Percentiles rank a stretch among this genome's conserved stretches.
These are phyloP conservation scores for Sporothrix curviconia DNA, from an alignment of 2,329 filamentous ascomycete genomes.

Conservation along the genomic window DNA sequence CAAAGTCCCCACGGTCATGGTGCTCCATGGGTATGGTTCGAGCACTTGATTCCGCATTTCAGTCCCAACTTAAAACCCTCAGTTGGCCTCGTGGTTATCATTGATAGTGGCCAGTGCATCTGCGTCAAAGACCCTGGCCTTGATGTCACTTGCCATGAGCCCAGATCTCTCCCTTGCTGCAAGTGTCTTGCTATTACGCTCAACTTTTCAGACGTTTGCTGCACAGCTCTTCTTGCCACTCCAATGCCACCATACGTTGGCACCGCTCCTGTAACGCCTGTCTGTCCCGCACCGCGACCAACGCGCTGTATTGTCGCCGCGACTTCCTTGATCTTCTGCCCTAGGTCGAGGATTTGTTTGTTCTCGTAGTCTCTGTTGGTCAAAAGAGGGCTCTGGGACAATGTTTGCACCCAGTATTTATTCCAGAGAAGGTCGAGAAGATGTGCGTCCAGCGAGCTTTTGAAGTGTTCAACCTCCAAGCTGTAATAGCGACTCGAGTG, in stretches of 20 bases:
- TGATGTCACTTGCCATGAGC: conserved; percentile 55
- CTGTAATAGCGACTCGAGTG: conserved; percentile 87
- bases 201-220: conserved; percentile 51
- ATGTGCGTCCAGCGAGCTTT: conserved; percentile 81
- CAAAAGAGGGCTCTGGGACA: conserved; percentile 83
- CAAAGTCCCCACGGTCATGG: too few relatives aligned
- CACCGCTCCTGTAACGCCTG: conserved; percentile 25
- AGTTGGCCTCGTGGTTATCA: too few relatives aligned
- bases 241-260: conserved; percentile 22
- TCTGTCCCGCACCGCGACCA: conserved; percentile 22
- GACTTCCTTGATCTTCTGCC: conserved; percentile 69
- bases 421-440: conserved; percentile 90
- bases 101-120: neutral
- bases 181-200: conserved; percentile 55
- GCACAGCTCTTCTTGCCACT: conserved; percentile 25
- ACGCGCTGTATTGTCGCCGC: conserved; percentile 33
- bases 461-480: conserved; percentile 88
- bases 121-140: conserved; percentile 52
- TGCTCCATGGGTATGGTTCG: too few relatives aligned
- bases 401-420: conserved; percentile 97
- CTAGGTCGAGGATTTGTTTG: conserved; percentile 85
- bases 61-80: too few relatives aligned
- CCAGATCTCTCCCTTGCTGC: conserved; percentile 58
- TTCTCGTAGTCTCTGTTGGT: conserved; percentile 90
- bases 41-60: too few relatives aligned